A percentile compares a stretch with the other conserved stretches of the same genome.
Conservation (phyloP, 768 basidiomycete species). For the Amanita brunnescens region DNA sequence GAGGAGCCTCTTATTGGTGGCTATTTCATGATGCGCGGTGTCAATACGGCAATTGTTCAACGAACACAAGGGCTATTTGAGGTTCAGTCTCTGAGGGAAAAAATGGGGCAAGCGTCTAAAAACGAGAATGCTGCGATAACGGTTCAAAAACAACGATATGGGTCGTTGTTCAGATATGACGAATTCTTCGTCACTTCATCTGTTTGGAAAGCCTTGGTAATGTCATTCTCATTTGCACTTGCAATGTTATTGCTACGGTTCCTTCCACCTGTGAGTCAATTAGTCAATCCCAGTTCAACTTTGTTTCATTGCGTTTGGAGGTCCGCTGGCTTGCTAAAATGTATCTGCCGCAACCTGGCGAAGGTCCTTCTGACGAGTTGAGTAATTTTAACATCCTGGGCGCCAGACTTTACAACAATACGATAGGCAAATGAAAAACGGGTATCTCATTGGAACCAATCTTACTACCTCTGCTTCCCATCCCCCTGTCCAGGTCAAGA, state of each 20-base stretch:
- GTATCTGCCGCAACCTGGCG: constrained; percentile 43
- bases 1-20: constrained; percentile 23
- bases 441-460: constrained; percentile 58
- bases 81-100: constrained; percentile 19
- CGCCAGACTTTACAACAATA: neutral
- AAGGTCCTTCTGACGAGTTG: constrained; percentile 59
- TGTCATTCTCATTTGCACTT: constrained; percentile 19
- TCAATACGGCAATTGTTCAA: constrained; percentile 36
- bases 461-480: constrained; percentile 52
- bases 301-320: constrained; percentile 22
- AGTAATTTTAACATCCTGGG: neutral
- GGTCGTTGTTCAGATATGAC: constrained; percentile 64
- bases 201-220: constrained; percentile 29
- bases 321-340: constrained; percentile 47
- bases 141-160: constrained; percentile 43
- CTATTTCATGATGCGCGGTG: constrained; percentile 31
- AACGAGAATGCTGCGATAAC: constrained; percentile 2
- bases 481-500: constrained; percentile 44
- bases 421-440: constrained; percentile 46
- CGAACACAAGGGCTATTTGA: constrained; percentile 40
- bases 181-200: constrained; percentile 48
- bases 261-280: constrained; percentile 30
- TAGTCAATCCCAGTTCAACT: neutral
- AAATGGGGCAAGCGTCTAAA: constrained; percentile 9
- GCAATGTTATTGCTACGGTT: constrained; percentile 19